Evolutionary conservation across 371 early-diverging fungal genomes (phyloP).

Genomic region (Actinomucor elegans): DNA sequence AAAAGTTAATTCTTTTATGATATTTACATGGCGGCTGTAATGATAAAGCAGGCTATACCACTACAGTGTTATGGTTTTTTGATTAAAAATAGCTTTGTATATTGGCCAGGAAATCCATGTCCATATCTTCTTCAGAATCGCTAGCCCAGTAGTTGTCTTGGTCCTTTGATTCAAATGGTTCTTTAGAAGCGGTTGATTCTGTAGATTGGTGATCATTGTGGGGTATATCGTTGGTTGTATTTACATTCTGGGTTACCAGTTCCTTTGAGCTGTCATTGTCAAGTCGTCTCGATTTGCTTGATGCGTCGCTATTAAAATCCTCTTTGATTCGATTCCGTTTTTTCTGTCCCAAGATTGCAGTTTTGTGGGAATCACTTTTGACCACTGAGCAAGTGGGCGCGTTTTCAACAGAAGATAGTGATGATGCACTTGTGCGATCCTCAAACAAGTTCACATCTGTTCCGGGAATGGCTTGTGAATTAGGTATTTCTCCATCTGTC

Average conservation of each 20-base stretch:
- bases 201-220: neutral
- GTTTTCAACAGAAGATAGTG: no score
- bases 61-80: neutral
- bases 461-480: no score
- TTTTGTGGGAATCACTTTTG: no score
- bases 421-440: no score
- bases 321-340: no score
- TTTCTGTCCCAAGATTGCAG: no score
- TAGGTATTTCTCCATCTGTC: no score
- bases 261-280: neutral
- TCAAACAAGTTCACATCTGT: neutral
- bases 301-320: no score
- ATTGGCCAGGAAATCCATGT: neutral
- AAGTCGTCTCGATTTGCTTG: no score
- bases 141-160: constrained; percentile 1
- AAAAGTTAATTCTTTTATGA: constrained; percentile 1
- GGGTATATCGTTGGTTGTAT: neutral
- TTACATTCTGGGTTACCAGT: neutral
- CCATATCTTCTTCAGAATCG: constrained; percentile 7
- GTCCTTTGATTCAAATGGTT: neutral
- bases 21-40: no score
- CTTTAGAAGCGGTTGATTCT: neutral
- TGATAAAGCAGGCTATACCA: no score
- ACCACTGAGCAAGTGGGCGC: neutral
- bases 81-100: neutral